phyloP scores from a whole-genome alignment of 257 asterid species.

The Phtheirospermum japonicum region DNA sequence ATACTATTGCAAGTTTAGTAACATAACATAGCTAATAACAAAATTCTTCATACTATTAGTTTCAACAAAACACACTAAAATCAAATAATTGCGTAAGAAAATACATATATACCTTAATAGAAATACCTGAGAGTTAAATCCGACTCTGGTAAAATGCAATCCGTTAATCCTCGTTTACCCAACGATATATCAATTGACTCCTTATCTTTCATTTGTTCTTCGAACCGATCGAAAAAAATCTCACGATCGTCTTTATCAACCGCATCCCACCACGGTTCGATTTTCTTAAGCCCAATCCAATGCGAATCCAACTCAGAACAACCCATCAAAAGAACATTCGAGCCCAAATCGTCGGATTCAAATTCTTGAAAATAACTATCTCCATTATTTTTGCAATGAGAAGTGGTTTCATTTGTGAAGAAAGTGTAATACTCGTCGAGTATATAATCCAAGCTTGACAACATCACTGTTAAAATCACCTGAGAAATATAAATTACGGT shows the following conservation, averaged over 20 bases:
- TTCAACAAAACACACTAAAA: too few relatives aligned
- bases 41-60: too few relatives aligned
- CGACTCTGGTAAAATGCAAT: conserved; percentile 30
- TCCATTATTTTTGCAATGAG: too few relatives aligned
- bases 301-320: conserved; percentile 42
- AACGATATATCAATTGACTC: conserved; percentile 22
- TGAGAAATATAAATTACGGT: too few relatives aligned
- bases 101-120: conserved; percentile 12
- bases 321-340: conserved; percentile 35
- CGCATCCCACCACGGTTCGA: conserved; percentile 66
- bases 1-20: too few relatives aligned
- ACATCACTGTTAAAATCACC: too few relatives aligned
- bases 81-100: too few relatives aligned
- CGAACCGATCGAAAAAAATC: conserved; percentile 24
- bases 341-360: conserved; percentile 29
- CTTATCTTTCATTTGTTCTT: conserved; percentile 29
- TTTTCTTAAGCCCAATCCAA: conserved; percentile 47
- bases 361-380: too few relatives aligned
- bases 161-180: conserved; percentile 27
- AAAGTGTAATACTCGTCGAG: too few relatives aligned
- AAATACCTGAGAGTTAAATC: conserved; percentile 50
- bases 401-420: too few relatives aligned
- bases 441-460: too few relatives aligned
- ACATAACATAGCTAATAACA: not conserved
- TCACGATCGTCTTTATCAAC: conserved; percentile 41